Base-by-base conservation (phyloP, 2,329 filamentous ascomycete genomes). In the Alternaria arborescens region DNA sequence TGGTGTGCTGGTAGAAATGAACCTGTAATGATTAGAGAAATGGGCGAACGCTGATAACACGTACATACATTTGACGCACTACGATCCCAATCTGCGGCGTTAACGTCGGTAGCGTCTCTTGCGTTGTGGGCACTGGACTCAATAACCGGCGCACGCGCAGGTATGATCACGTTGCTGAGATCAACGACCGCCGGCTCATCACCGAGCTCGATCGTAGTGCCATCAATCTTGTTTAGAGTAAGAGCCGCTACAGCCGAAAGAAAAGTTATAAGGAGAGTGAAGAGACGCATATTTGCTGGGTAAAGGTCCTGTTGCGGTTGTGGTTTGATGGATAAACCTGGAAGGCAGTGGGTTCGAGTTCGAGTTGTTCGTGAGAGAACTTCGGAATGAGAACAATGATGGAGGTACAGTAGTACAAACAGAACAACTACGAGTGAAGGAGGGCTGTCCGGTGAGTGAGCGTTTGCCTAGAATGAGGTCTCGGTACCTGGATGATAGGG, bases 111-210 rank as follows among this genome's bases (percentile, higher is more conserved):
- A 50, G 4, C 11, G 8, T 36, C 20, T 5, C 20, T 10, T 12
- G 8, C 36, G 1, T 16, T 34, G 20, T 36, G 8, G 20, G 36
- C 10, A 14, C 32, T n/a, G 14, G 30, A 50, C 20, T 22, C 20
- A 20, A 18, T 36, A 4, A 34, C 46, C 11, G 16, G 24, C 2
- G 34, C 34, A 4, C 22, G 22, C 22, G n/a, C 22, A 52, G 52
- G 52, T 8, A 44, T 32, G 52, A 55, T 55, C 40, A 55, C 52
- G 2, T 46, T 24, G 41, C 52, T 46, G 52, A 44, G 30, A 18
- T 55, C 52, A 41, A 55, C 20, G 11, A 46, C 36, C 42, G 28
- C 46, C 8, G 52, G 52, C 41, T 26, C 30, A 22, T 46, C 52
- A 28, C 41, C 4, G 16, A 55, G 30, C 34, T 46, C 52, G 28